These are phyloP conservation scores for Daldinia childiae DNA, from an alignment of 495 filamentous ascomycete species.

Conservation along the genomic window DNA sequence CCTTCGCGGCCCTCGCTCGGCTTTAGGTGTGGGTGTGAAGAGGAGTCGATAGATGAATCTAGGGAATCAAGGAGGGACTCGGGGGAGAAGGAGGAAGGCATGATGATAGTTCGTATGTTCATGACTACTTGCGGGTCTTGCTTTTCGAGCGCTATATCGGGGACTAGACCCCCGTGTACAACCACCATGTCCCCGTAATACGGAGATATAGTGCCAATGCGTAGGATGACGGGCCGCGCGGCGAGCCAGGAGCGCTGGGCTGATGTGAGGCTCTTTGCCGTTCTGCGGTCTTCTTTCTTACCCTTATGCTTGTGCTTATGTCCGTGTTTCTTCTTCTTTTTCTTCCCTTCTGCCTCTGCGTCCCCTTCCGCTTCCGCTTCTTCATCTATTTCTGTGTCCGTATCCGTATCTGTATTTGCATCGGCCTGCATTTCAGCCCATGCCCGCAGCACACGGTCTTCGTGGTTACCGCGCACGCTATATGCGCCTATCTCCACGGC, in stretches of 20 bases:
- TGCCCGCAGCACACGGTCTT: conserved; percentile 75
- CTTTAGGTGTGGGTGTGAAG: conserved; percentile 4
- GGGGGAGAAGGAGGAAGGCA: conserved; percentile 20
- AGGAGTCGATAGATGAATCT: background rate
- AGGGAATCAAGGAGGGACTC: background rate
- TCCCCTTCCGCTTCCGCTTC: conserved; percentile 11
- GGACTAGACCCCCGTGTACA: conserved; percentile 86
- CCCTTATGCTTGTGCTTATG: conserved; percentile 12
- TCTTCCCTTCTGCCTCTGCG: conserved; percentile 18
- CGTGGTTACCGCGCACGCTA: conserved; percentile 92
- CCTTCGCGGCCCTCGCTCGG: conserved; percentile 56
- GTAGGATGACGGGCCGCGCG: conserved; percentile 76
- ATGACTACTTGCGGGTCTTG: conserved; percentile 86
- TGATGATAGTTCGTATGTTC: conserved; percentile 84
- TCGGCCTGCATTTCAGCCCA: conserved; percentile 36
- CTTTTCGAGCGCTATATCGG: conserved; percentile 71
- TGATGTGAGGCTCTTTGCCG: conserved; percentile 49
- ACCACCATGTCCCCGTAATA: conserved; percentile 70
- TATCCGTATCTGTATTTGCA: background rate
- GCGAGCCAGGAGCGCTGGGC: conserved; percentile 76
- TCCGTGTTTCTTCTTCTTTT: conserved; percentile 21
- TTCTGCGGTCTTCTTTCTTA: conserved; percentile 36
- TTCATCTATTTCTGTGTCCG: conserved; percentile 1
- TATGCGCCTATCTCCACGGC: conserved; percentile 74
- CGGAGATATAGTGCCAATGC: conserved; percentile 64